Conservation (phyloP, 805 yeast species). For the Candida peoriensis region DNA sequence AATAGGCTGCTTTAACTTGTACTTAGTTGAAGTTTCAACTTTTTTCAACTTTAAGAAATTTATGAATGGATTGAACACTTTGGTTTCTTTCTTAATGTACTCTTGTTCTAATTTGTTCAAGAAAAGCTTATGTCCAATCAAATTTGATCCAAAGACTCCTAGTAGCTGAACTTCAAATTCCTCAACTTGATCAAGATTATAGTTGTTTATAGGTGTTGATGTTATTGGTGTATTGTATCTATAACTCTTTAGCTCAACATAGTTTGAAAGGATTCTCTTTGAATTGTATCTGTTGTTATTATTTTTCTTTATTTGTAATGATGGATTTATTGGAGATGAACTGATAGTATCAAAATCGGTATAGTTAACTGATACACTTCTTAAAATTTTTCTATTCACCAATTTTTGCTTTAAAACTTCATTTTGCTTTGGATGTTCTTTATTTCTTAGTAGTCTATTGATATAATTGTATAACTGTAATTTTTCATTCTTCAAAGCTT, state of each 20-base stretch:
- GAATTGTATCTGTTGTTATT: conserved; percentile 1
- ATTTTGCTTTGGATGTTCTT: conserved; percentile 15
- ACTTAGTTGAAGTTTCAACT: too few species aligned
- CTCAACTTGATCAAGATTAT: too few species aligned
- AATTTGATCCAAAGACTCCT: too few species aligned
- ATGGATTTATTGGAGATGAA: too few species aligned
- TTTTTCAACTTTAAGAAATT: too few species aligned
- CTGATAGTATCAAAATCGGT: neutral
- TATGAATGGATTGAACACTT: too few species aligned
- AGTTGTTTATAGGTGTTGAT: too few species aligned
- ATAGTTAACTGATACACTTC: conserved; percentile 15
- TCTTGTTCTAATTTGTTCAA: too few species aligned
- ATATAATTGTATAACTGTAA: conserved; percentile 21
- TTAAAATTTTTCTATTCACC: conserved; percentile 20
- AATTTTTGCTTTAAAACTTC: conserved; percentile 20
- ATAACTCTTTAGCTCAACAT: conserved; percentile 13
- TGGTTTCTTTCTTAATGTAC: too few species aligned
- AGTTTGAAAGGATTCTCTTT: conserved; percentile 15
- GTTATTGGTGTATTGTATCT: neutral
- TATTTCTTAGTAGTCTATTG: conserved; percentile 19
- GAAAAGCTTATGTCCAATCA: too few species aligned
- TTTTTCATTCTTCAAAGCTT: conserved; percentile 20
- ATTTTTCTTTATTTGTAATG: neutral
- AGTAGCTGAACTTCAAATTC: too few species aligned
- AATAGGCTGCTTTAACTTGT: too few species aligned